These are phyloP conservation scores for Scheffersomyces coipomensis DNA, from an alignment of 805 yeast species.

Conservation along the genomic window DNA sequence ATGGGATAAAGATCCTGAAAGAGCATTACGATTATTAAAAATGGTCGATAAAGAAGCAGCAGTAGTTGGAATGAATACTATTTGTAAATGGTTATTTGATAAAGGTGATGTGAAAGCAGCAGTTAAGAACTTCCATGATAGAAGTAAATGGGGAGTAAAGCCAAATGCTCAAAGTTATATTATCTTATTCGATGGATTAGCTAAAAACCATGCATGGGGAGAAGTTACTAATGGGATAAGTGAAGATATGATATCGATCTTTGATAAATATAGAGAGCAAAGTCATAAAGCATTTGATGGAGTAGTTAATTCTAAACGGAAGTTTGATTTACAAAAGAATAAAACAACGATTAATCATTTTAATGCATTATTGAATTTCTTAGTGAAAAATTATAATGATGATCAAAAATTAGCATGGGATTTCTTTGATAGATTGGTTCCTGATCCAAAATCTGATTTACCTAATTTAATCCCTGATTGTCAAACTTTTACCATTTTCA, in stretches of 20 bases:
- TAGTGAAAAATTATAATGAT: slow-evolving; percentile 31
- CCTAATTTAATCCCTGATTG: slow-evolving; percentile 23
- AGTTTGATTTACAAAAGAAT: not conserved
- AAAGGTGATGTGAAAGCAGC: slow-evolving; percentile 47
- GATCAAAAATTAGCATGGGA: slow-evolving; percentile 37
- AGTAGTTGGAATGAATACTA: slow-evolving; percentile 61
- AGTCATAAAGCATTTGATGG: not conserved
- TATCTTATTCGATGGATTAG: slow-evolving; percentile 34
- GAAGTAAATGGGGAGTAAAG: slow-evolving; percentile 62
- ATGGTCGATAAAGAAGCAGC: slow-evolving; percentile 48
- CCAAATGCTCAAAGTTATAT: slow-evolving; percentile 46
- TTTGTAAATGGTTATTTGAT: slow-evolving; percentile 49
- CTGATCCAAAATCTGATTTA: slow-evolving; percentile 11
- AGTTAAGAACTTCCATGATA: slow-evolving; percentile 46
- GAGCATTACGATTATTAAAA: slow-evolving; percentile 53
- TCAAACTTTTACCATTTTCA: slow-evolving; percentile 38
- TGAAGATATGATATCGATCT: slow-evolving; percentile 18
- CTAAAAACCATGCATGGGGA: slow-evolving; percentile 34
- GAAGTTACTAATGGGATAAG: slow-evolving; percentile 16
- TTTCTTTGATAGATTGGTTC: slow-evolving; percentile 28
- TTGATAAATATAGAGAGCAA: slow-evolving; percentile 11
- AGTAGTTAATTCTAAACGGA: not conserved
- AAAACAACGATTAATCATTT: slow-evolving; percentile 22
- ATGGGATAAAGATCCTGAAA: slow-evolving; percentile 43
- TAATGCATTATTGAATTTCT: slow-evolving; percentile 34